phyloP scores from a whole-genome alignment of 2,329 filamentous ascomycete genomes.

The Periconia sp. region DNA sequence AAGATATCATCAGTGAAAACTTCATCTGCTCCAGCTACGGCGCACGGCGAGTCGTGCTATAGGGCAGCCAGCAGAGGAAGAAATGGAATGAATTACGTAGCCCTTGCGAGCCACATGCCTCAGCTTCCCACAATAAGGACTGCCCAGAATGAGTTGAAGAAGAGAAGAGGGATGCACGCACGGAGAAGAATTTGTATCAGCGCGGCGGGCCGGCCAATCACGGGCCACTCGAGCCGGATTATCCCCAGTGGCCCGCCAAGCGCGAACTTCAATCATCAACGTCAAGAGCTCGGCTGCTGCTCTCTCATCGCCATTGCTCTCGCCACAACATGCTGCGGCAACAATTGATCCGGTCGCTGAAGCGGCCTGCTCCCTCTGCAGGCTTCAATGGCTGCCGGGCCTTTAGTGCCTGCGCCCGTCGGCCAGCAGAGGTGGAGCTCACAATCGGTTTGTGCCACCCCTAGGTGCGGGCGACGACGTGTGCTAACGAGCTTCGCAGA shows the following conservation, averaged over 20 bases:
- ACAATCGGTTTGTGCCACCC: conserved; percentile 76
- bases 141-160: conserved; percentile 65
- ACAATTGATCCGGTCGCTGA: conserved; percentile 67
- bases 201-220: conserved; percentile 37
- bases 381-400: conserved; percentile 69
- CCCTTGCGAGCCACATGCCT: conserved; percentile 39
- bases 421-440: conserved; percentile 92
- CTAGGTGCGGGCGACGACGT: conserved; percentile 18
- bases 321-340: conserved; percentile 64
- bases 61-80: conserved; percentile 68
- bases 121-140: conserved; percentile 70
- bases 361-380: conserved; percentile 60
- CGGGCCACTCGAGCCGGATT: conserved; percentile 21
- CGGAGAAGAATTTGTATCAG: conserved; percentile 38
- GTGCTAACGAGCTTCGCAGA: conserved; percentile 63
- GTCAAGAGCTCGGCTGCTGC: conserved; percentile 30
- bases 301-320: conserved; percentile 36
- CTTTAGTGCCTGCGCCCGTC: conserved; percentile 80
- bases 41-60: conserved; percentile 62
- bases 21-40: conserved; percentile 71
- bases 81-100: conserved; percentile 47
- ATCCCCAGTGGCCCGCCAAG: no score
- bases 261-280: conserved; percentile 27
- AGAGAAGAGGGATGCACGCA: conserved; percentile 32
- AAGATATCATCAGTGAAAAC: conserved; percentile 62